Percentiles rank a stretch among this genome's conserved stretches.
phyloP scores from a whole-genome alignment of 805 yeast species.

The Metschnikowia continentalis region DNA sequence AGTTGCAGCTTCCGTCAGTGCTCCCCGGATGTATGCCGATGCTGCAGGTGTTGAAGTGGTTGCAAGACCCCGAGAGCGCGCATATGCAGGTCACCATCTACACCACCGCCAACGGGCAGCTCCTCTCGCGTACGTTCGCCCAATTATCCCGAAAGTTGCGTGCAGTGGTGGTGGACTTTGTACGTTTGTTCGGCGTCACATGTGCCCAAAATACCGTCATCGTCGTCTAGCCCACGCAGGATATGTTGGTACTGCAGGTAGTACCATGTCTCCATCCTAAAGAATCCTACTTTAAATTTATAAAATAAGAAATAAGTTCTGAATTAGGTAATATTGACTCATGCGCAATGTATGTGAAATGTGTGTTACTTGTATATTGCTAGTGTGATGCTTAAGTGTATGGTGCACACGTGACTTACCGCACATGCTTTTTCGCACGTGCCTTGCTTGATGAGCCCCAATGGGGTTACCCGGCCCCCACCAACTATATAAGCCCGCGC shows the following conservation, averaged over 20 bases:
- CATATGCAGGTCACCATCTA: conserved; percentile 9
- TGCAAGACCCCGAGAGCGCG: conserved; percentile 11
- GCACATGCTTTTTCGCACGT: not conserved
- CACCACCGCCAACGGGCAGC: conserved; percentile 18
- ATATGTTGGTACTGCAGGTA: not conserved
- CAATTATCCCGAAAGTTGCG: conserved; percentile 19
- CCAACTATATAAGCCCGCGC: conserved; percentile 13
- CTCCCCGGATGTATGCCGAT: conserved; percentile 51
- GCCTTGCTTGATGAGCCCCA: not conserved
- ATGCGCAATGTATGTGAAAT: too few relatives aligned
- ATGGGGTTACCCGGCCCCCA: conserved; percentile 11
- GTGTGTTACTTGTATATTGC: too few relatives aligned
- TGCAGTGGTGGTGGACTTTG: conserved; percentile 35
- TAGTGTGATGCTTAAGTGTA: not conserved
- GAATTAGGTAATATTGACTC: too few relatives aligned
- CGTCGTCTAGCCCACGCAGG: not conserved
- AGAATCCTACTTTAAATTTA: too few relatives aligned
- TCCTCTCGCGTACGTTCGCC: conserved; percentile 19
- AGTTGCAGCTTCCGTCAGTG: conserved; percentile 34
- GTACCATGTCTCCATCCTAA: not conserved
- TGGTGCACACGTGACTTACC: too few relatives aligned
- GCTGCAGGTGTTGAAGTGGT: conserved; percentile 38
- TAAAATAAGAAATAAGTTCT: too few relatives aligned
- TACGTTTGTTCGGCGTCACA: conserved; percentile 43
- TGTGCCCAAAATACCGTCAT: conserved; percentile 5